Percentiles rank a stretch among this genome's conserved stretches.
Evolutionary conservation across 306 rosid species (phyloP).

Genomic region (Acacia confusa): DNA sequence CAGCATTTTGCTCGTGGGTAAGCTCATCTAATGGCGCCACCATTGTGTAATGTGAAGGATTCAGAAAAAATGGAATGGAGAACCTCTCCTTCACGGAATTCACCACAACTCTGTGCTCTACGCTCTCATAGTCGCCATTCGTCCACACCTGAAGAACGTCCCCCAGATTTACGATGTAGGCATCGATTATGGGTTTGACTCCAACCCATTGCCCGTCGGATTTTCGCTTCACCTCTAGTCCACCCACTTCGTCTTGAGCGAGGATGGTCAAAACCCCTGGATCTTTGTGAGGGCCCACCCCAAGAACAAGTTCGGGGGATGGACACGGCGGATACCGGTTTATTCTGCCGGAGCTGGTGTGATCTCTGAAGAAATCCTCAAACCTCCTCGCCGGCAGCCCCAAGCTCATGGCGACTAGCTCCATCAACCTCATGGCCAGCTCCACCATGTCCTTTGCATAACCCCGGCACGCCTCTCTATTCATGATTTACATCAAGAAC

Average conservation of each 20-base stretch:
- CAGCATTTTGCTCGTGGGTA: conserved; percentile 33
- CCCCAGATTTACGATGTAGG: conserved; percentile 73
- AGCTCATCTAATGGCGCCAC: conserved; percentile 41
- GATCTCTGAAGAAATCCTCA: conserved; percentile 50
- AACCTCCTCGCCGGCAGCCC: conserved; percentile 52
- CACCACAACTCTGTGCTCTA: conserved; percentile 17
- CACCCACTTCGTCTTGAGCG: conserved; percentile 75
- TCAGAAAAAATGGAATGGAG: conserved; percentile 36
- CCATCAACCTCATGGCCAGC: conserved; percentile 60
- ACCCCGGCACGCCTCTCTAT: conserved; percentile 63
- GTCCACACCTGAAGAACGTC: conserved; percentile 64
- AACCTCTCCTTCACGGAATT: conserved; percentile 45
- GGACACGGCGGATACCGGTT: conserved; percentile 82
- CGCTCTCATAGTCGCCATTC: conserved; percentile 7
- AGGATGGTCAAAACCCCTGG: conserved; percentile 69
- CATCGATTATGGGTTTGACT: conserved; percentile 59
- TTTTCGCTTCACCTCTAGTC: conserved; percentile 62
- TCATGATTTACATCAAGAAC: not conserved
- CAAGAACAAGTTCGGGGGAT: conserved; percentile 69
- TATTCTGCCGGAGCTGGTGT: conserved; percentile 55
- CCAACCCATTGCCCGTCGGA: conserved; percentile 72
- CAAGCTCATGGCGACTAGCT: conserved; percentile 58
- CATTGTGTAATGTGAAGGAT: conserved; percentile 43
- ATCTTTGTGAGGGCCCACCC: conserved; percentile 91
- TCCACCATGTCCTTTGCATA: conserved; percentile 60